phyloP scores from a whole-genome alignment of 163 green algal species.

The Volvox carteri region DNA sequence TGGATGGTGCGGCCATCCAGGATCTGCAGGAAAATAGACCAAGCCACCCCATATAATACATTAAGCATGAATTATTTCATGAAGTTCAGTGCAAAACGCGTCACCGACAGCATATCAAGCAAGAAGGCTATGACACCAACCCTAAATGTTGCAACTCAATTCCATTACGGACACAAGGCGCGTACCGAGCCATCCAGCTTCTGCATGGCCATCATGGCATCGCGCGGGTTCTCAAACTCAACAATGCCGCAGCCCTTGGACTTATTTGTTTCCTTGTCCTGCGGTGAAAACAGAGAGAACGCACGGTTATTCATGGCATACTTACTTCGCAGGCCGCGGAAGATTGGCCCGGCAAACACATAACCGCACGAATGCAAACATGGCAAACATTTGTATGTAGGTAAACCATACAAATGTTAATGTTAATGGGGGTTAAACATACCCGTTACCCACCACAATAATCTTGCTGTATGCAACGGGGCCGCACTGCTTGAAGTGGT shows the following conservation, averaged over 20 bases:
- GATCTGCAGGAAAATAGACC: slow-evolving; percentile 54
- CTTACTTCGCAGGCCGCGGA: too few species aligned
- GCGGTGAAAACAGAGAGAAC: not conserved
- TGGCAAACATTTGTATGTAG: too few species aligned
- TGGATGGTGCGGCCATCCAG: slow-evolving; percentile 80
- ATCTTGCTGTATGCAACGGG: slow-evolving; percentile 80
- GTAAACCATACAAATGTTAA: too few species aligned
- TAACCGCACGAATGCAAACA: too few species aligned
- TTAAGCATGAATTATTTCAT: not conserved
- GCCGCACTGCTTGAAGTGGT: slow-evolving; percentile 85
- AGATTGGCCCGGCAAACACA: too few species aligned
- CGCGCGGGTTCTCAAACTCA: slow-evolving; percentile 76
- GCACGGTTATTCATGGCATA: too few species aligned
- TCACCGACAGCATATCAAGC: not conserved
- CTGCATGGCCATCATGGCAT: slow-evolving; percentile 79
- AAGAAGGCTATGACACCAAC: not conserved
- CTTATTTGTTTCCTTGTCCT: slow-evolving; percentile 68
- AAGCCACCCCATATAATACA: too few species aligned
- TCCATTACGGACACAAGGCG: not conserved
- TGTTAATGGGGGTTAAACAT: too few species aligned
- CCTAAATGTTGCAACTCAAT: not conserved
- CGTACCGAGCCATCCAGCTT: slow-evolving; percentile 75
- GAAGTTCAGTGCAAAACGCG: not conserved
- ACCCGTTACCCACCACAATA: slow-evolving; percentile 69
- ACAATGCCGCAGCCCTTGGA: slow-evolving; percentile 87